Evolutionary conservation across 2,329 filamentous ascomycete species (phyloP).

Genomic region (Blastomyces gilchristii): DNA sequence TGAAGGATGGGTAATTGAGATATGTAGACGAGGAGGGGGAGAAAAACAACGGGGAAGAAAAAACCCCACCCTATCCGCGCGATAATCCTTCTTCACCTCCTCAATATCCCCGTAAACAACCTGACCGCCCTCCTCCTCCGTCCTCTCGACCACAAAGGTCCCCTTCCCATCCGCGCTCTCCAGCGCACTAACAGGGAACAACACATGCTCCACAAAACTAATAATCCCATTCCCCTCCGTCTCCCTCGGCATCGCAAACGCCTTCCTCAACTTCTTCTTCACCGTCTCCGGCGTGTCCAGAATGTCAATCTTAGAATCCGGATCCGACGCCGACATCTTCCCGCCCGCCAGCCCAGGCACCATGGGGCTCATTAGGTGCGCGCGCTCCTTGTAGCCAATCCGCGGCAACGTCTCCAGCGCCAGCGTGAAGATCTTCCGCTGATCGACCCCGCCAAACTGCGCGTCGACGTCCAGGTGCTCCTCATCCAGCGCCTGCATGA

Average conservation of each 20-base stretch:
- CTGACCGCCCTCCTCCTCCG: constrained; percentile 56
- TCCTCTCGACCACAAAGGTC: constrained; percentile 58
- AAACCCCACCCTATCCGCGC: constrained; percentile 59
- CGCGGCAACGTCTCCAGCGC: constrained; percentile 78
- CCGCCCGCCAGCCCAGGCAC: constrained; percentile 71
- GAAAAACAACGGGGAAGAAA: constrained; percentile 10
- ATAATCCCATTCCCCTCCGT: constrained; percentile 80
- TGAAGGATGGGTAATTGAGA: background rate
- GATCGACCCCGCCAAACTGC: constrained; percentile 77
- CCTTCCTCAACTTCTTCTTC: constrained; percentile 76
- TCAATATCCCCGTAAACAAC: constrained; percentile 69
- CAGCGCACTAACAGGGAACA: constrained; percentile 66
- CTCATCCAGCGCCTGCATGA: constrained; percentile 87
- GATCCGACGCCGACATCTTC: constrained; percentile 75
- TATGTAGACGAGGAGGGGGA: background rate
- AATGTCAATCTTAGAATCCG: constrained; percentile 19
- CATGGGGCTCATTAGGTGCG: constrained; percentile 77
- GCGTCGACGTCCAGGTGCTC: constrained; percentile 78
- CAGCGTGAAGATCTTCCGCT: constrained; percentile 79
- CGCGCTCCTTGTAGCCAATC: constrained; percentile 68
- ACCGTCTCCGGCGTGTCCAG: constrained; percentile 60
- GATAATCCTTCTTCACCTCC: constrained; percentile 69
- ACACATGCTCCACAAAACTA: constrained; percentile 74
- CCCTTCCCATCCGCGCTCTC: constrained; percentile 39
- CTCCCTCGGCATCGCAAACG: constrained; percentile 62